Base-by-base conservation (phyloP, 2,329 filamentous ascomycete genomes). In the Cercospora nicotianae region DNA sequence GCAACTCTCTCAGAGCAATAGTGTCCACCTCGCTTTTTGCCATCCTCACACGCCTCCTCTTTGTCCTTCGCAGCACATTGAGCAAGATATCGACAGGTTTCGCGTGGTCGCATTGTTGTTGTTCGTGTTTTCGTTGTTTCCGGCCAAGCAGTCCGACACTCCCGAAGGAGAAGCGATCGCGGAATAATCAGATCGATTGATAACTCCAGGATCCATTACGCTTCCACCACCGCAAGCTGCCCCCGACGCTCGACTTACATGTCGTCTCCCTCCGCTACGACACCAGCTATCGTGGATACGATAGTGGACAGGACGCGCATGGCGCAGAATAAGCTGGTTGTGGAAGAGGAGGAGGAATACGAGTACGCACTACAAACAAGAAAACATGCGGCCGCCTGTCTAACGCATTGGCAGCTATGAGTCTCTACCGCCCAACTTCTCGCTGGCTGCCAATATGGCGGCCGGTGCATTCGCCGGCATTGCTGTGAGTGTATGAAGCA, bases 401-500 rank as follows among this genome's bases (percentile, higher is more conserved):
- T 70, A 65, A 69, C 39, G 62, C 57, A 71, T 71, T 72, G 73
- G 70, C 78, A 90, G 88, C 83, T 98, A 98, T 87, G 94, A 98
- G 87, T 90, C 90, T 72, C 88, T 99, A 67, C 94, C 94, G 72
- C 91, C 94, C 73, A 96, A 97, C 82, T 97, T 97, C 85, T 95
- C 93, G 75, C 86, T 98, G 77, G 83, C 91, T 72, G 93, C 95
- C 79, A 99, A 98, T 82, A 97, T 98, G 93, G 84, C 90, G 71
- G 95, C 95, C 65, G 95, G 95, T 80, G 95, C 95, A 74, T 97
- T 98, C 82, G 95, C 95, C 68, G 95, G 95, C 75, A 96, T 97
- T 82, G 93, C 94, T 76, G 93, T 96, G 89, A 75, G 90, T 77
- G 20, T 58, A 48, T 12, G 33, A 13, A 16, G 36, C 31, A 28